Percentiles rank a stretch among this genome's conserved stretches.
phyloP scores from a whole-genome alignment of 2,329 filamentous ascomycete genomes.

The Metarhizium sp. region DNA sequence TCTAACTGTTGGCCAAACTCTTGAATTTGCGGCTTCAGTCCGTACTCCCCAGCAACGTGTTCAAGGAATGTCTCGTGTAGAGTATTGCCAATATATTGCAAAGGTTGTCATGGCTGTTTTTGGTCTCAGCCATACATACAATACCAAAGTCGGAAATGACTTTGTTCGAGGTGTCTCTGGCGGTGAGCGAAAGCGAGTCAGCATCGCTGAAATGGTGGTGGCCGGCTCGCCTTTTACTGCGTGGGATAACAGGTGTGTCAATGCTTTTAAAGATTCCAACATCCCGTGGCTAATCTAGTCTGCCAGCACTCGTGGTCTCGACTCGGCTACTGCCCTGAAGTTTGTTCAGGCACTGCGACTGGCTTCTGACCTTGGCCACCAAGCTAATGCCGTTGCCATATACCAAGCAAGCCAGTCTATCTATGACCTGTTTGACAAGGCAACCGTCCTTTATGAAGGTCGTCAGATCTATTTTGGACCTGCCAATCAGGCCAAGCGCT shows the following conservation, averaged over 20 bases:
- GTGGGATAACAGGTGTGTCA: constrained; percentile 57
- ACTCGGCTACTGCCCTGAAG: constrained; percentile 63
- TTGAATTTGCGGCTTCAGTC: constrained; percentile 62
- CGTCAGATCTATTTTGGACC: constrained; percentile 69
- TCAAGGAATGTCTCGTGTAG: constrained; percentile 48
- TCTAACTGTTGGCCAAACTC: constrained; percentile 65
- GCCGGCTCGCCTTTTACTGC: constrained; percentile 44
- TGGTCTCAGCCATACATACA: constrained; percentile 60
- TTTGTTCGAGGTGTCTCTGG: constrained; percentile 63
- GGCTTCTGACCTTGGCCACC: constrained; percentile 53
- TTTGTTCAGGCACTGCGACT: constrained; percentile 60
- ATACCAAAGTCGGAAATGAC: constrained; percentile 68
- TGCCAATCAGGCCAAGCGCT: constrained; percentile 46
- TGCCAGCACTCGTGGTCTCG: constrained; percentile 55
- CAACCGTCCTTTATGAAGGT: constrained; percentile 65
- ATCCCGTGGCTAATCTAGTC: background rate
- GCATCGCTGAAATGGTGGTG: constrained; percentile 68
- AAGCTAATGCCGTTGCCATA: constrained; percentile 57
- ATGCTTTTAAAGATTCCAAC: background rate
- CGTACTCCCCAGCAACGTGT: constrained; percentile 58
- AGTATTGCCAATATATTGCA: constrained; percentile 53
- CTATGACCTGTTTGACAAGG: constrained; percentile 69
- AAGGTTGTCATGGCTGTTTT: constrained; percentile 62
- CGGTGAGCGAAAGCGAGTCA: constrained; percentile 70
- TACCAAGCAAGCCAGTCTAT: constrained; percentile 64